Conservation (phyloP, 1,284 basidiomycete genomes). For the Tilletia indica region DNA sequence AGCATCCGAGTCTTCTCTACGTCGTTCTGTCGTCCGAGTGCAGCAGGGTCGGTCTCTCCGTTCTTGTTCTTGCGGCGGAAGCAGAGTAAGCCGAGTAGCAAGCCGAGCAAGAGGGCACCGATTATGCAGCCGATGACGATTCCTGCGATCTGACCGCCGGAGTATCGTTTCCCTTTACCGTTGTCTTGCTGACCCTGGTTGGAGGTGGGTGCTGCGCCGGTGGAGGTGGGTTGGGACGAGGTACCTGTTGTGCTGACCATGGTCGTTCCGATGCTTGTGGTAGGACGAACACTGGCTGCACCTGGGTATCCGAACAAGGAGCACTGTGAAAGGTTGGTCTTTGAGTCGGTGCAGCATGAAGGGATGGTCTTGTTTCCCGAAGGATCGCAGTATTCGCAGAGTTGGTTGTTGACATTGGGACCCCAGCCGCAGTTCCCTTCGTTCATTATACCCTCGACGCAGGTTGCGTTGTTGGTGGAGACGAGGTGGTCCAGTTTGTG, state of each 20-base stretch:
- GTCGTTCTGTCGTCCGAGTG: slow-evolving; percentile 30
- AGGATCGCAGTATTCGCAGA: slow-evolving; percentile 57
- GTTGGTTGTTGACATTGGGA: slow-evolving; percentile 48
- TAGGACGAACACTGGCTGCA: slow-evolving; percentile 38
- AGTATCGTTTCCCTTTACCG: slow-evolving; percentile 22
- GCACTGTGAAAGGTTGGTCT: slow-evolving; percentile 42
- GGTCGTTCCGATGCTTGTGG: slow-evolving; percentile 35
- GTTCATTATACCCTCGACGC: slow-evolving; percentile 56
- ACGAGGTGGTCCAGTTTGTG: slow-evolving; percentile 56
- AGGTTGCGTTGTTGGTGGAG: slow-evolving; percentile 55
- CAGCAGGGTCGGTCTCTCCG: slow-evolving; percentile 21
- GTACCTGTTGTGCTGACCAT: slow-evolving; percentile 24
- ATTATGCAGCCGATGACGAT: slow-evolving; percentile 41
- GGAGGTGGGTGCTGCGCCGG: slow-evolving; percentile 16
- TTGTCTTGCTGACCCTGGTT: not conserved
- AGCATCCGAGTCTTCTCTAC: not conserved
- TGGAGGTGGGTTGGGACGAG: slow-evolving; percentile 23
- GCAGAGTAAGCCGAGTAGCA: slow-evolving; percentile 33
- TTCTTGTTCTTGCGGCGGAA: slow-evolving; percentile 18
- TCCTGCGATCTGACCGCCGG: slow-evolving; percentile 36
- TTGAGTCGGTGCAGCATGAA: slow-evolving; percentile 41
- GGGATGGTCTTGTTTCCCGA: slow-evolving; percentile 36
- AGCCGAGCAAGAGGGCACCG: slow-evolving; percentile 42
- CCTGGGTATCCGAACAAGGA: slow-evolving; percentile 40
- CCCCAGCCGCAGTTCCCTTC: slow-evolving; percentile 60